These are phyloP conservation scores for Talaromyces sp. DNA, from an alignment of 2,329 filamentous ascomycete species.

Conservation along the genomic window DNA sequence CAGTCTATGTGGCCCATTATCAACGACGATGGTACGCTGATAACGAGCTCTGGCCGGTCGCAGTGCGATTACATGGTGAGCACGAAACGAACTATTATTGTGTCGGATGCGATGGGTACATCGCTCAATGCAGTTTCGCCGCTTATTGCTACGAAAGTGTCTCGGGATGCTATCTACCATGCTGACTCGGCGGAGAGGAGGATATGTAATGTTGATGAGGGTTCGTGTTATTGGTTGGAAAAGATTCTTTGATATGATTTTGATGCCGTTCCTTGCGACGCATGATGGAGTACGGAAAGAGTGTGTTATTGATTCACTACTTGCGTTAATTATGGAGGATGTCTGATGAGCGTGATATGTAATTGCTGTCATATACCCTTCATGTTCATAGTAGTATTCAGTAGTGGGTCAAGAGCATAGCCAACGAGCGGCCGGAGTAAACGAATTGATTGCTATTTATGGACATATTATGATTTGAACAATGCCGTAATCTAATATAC, in stretches of 20 bases:
- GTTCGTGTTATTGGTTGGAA: slow-evolving; percentile 9
- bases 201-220: slow-evolving; percentile 13
- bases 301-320: not conserved
- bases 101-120: slow-evolving; percentile 1
- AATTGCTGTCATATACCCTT: not conserved
- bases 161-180: slow-evolving; percentile 7
- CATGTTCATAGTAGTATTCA: not conserved
- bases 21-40: not conserved
- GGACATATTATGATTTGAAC: not conserved
- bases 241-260: slow-evolving; percentile 7
- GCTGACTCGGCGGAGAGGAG: not conserved
- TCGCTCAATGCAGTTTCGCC: not conserved
- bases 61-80: slow-evolving; percentile 14
- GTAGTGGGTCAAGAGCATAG: not conserved
- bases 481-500: not conserved
- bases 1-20: not conserved
- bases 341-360: not conserved
- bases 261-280: not conserved
- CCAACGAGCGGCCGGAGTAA: not conserved
- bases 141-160: not conserved
- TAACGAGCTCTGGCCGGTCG: not conserved
- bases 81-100: slow-evolving; percentile 12
- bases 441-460: not conserved
- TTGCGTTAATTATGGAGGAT: not conserved
- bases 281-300: not conserved